These are phyloP conservation scores for Ophiosphaerella narmari DNA, from an alignment of 2,329 filamentous ascomycete species.

Conservation along the genomic window DNA sequence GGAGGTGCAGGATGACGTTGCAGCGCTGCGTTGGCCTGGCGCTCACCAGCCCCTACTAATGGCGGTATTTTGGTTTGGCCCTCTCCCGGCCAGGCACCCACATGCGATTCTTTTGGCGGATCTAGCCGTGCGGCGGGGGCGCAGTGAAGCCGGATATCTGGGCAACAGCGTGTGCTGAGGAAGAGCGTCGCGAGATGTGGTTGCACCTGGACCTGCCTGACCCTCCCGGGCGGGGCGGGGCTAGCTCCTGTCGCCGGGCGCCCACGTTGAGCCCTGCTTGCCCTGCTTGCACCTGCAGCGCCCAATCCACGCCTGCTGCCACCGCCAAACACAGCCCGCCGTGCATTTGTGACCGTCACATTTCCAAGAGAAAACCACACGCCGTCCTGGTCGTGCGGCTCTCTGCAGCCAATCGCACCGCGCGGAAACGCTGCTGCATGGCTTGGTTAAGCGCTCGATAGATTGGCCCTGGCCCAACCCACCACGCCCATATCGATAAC, in stretches of 20 bases:
- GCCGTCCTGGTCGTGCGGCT: constrained; percentile 25
- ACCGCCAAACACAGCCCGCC: constrained; percentile 18
- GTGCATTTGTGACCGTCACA: constrained; percentile 27
- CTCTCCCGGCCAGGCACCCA: constrained; percentile 10
- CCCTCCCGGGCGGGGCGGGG: too few species aligned
- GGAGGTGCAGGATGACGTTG: constrained; percentile 37
- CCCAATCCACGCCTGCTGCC: constrained; percentile 15
- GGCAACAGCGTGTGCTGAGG: too few species aligned
- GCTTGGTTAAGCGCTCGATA: constrained; percentile 17
- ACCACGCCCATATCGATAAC: background rate
- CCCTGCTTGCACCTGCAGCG: constrained; percentile 1
- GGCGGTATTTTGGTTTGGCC: too few species aligned
- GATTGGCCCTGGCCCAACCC: background rate
- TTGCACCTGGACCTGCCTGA: too few species aligned
- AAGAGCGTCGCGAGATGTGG: too few species aligned
- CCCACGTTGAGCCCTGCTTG: too few species aligned
- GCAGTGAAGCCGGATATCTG: too few species aligned
- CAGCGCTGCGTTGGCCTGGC: constrained; percentile 22
- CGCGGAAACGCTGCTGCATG: constrained; percentile 7
- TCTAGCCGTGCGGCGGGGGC: too few species aligned
- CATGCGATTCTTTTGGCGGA: constrained; percentile 3
- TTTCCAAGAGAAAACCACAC: constrained; percentile 20
- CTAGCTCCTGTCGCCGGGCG: constrained; percentile 1
- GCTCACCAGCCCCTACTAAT: background rate
- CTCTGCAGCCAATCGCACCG: constrained; percentile 19